Evolutionary conservation across 352 stramenopile species (phyloP), one percentile per base, ranked within the genome.

Genomic region (Phytophthora boehmeriae): DNA sequence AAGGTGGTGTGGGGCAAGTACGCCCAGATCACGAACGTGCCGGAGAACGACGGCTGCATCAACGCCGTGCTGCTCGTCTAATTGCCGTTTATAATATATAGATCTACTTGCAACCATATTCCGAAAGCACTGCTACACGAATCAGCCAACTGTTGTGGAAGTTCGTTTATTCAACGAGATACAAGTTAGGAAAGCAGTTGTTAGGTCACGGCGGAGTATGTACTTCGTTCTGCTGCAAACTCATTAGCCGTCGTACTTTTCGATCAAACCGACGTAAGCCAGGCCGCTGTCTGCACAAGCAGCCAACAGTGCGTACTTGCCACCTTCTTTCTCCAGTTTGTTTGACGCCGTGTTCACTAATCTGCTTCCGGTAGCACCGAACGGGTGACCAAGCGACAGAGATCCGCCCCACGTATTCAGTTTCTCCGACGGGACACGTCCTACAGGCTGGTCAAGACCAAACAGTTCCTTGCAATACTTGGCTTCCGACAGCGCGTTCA

Each of bases 1-100:
- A 99, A 99, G 72, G 98, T 99, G 49, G 97, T 99, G n/a, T 99
- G 97, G 97, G 98, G 97, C 54, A 99, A 99, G 69, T 99, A 99
- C 79, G 97, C 97, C 20, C 98, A 99, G 87, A 96, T 99, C 45
- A 99, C 98, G 36, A 99, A 99, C 85, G 98, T 99, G 72, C 98
- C 98, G 5, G 98, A 99, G 81, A 93, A 99, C 59, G 98, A 99
- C 78, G 98, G 98, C 49, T 99, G 97, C 81, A 99, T 99, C 64
- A 99, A 99, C 79, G 97, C 96, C 27, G 96, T 99, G 45, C 85
- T 99, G 45, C 85, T 99, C 56, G 97, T 99, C 35, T 99, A 99
- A 66, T 69, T 77, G 59, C 54, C 54, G 53, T 73, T 64, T 78
- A 75, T 74, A 67, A 75, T 54, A 44, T 76, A 73, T 73, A 62